These are phyloP conservation scores for Auricularia sp. DNA, from an alignment of 768 basidiomycete genomes.

Conservation along the genomic window DNA sequence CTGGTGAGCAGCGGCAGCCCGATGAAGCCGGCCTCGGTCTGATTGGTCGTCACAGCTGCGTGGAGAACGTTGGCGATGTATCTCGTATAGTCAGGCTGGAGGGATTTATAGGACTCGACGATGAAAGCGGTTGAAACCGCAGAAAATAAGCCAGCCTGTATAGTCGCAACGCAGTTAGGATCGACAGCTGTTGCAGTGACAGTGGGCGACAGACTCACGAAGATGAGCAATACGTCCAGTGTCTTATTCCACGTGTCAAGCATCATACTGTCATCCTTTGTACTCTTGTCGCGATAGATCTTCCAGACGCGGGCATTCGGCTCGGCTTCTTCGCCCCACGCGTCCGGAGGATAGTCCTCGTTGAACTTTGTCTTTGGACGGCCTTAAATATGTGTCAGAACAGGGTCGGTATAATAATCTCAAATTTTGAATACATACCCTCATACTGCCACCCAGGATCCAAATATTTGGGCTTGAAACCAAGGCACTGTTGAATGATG, in stretches of 20 bases:
- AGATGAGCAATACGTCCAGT: slow-evolving; percentile 8
- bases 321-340: slow-evolving; percentile 6
- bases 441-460: no score
- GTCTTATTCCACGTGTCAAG: slow-evolving; percentile 4
- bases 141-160: slow-evolving; percentile 7
- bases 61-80: background rate
- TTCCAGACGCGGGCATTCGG: slow-evolving; percentile 7
- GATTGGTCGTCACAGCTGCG: background rate
- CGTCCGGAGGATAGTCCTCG: slow-evolving; percentile 2
- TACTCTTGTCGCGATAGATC: slow-evolving; percentile 5
- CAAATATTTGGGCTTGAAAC: no score
- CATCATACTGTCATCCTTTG: slow-evolving; percentile 1
- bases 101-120: background rate
- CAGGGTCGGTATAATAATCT: no score
- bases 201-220: background rate
- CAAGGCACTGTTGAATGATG: no score
- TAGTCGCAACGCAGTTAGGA: no score
- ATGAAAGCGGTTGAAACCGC: slow-evolving; percentile 6
- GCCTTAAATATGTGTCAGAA: no score
- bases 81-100: slow-evolving; percentile 1
- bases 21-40: background rate
- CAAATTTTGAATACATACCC: no score
- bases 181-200: background rate
- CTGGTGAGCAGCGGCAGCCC: background rate
- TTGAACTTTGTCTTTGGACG: background rate